Evolutionary conservation across 129 eudicot genomes (phyloP).

Genomic region (Lactuca sativa): DNA sequence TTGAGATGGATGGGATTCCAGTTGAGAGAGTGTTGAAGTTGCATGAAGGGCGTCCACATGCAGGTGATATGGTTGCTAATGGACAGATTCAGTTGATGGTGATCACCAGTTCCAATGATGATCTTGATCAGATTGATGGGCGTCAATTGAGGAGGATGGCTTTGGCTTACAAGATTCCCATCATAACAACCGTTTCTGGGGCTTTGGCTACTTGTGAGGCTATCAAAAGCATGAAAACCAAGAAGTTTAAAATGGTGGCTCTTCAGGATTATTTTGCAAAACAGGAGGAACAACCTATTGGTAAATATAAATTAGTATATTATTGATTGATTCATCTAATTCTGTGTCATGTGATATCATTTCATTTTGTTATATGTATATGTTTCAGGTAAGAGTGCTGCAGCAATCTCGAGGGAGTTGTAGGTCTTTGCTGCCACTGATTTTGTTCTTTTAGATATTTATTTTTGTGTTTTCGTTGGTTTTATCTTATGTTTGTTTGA

Average conservation of each 20-base stretch:
- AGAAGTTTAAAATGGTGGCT: constrained; percentile 70
- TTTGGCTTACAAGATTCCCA: constrained; percentile 83
- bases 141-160: constrained; percentile 87
- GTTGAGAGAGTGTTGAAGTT: constrained; percentile 84
- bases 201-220: constrained; percentile 88
- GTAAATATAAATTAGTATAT: constrained; percentile 4
- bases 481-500: neutral
- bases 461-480: neutral
- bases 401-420: constrained; percentile 22
- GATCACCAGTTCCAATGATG: constrained; percentile 86
- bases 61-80: constrained; percentile 87
- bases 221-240: constrained; percentile 67
- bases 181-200: constrained; percentile 89
- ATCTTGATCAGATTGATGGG: constrained; percentile 84
- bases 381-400: constrained; percentile 34
- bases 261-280: constrained; percentile 79
- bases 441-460: neutral
- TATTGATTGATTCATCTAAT: neutral
- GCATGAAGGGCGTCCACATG: constrained; percentile 97
- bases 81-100: constrained; percentile 91
- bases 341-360: neutral
- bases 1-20: constrained; percentile 76
- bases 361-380: neutral
- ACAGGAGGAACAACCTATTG: constrained; percentile 13
- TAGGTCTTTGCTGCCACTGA: constrained; percentile 30